Evolutionary conservation across 768 basidiomycete species (phyloP), one percentile per base, ranked within the genome.

Genomic region (Tylopilus cervinicoccineus): DNA sequence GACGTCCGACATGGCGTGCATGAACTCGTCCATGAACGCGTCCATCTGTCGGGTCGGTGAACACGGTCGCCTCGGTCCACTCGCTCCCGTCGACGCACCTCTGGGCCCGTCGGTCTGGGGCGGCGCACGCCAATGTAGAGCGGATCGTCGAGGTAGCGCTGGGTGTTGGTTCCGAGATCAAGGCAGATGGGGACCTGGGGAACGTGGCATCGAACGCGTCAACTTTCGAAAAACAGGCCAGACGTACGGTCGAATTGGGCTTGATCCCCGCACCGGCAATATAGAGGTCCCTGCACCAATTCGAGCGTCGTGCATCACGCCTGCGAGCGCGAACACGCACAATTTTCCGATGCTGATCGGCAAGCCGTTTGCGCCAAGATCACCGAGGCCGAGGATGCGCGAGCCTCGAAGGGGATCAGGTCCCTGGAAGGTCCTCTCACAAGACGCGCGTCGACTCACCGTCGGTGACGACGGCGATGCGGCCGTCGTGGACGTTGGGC

Each of bases 391-490:
- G 26, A 90, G 77, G 51, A 90, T 88, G 17, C 88, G 77, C 9
- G 81, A 84, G 43, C 79, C 85, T 54, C 4, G 24, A 37, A 36
- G 34, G 5, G 34, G 34, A 19, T 36, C 17, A 36, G 19, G 10
- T 9, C 12, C 34, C 6, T 12, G 33, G 3, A 5, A n/a, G n/a
- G n/a, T n/a, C n/a, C n/a, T n/a, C 10, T 6, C 5, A 5, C 10
- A 2, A 12, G 19, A 20, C 12, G 11, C 32, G 9, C 3, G 3
- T 5, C 24, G 24, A 50, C 57, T 23, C 54, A 68, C 87, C 87
- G 60, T 90, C 87, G 6, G 87, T 89, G 46, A 90, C 86, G 50
- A 90, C 87, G 33, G 82, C 76, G 58, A 90, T 88, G 34, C 83
- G 77, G 3, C 79, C 63, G 11, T 70, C 67, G 43, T 68, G 54